phyloP scores from a whole-genome alignment of 1,284 basidiomycete genomes.

The Pascua guehoae region DNA sequence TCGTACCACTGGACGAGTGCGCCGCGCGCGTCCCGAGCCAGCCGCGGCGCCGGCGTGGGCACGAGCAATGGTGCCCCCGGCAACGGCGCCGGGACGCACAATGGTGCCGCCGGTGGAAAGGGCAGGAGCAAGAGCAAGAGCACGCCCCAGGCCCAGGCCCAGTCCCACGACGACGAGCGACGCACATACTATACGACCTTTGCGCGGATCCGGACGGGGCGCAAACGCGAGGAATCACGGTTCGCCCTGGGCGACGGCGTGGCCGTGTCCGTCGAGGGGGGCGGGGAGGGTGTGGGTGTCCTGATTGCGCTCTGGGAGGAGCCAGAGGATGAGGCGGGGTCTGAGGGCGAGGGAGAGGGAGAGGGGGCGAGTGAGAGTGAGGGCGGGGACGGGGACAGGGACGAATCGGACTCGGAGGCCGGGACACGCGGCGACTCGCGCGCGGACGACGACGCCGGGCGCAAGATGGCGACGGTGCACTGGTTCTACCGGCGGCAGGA shows the following conservation, averaged over 20 bases:
- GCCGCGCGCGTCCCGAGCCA: too few relatives aligned
- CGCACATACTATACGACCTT: conserved; percentile 28
- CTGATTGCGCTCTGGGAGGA: conserved; percentile 44
- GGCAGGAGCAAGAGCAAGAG: too few relatives aligned
- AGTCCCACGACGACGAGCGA: neutral
- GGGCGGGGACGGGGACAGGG: conserved; percentile 6
- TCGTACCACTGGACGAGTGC: conserved; percentile 27
- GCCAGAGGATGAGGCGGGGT: conserved; percentile 3
- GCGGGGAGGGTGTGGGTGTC: conserved; percentile 42
- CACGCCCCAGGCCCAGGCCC: neutral
- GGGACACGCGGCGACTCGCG: neutral
- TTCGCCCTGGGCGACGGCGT: conserved; percentile 48
- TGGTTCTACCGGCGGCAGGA: conserved; percentile 47
- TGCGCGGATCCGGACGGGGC: conserved; percentile 23
- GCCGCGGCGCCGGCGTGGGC: too few relatives aligned
- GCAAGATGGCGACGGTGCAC: conserved; percentile 46
- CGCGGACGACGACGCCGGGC: conserved; percentile 12
- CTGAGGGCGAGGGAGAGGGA: conserved; percentile 16
- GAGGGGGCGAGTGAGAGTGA: conserved; percentile 18
- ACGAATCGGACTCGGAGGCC: conserved; percentile 4
- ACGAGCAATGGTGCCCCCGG: too few relatives aligned
- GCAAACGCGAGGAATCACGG: conserved; percentile 25
- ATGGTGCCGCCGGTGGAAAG: neutral
- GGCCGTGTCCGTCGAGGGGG: conserved; percentile 39
- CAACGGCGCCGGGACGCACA: too few relatives aligned